These are phyloP conservation scores for Ceratobasidium sp. DNA, from an alignment of 1,284 basidiomycete genomes.

Conservation along the genomic window DNA sequence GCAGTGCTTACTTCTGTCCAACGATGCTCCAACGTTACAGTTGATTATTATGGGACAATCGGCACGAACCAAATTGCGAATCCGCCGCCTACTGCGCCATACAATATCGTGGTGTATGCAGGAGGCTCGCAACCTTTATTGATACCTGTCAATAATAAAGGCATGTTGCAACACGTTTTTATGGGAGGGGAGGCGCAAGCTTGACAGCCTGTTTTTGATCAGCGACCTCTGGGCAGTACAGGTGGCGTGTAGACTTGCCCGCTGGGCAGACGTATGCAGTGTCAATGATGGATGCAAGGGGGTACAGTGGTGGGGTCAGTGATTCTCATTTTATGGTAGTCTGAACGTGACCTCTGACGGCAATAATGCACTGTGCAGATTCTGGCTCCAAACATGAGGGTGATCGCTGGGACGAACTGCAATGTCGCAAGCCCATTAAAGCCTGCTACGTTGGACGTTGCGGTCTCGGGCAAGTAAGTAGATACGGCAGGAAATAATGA, in stretches of 20 bases:
- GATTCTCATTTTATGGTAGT: not conserved
- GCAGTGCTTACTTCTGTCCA: not conserved
- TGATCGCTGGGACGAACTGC: not conserved
- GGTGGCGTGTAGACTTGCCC: slow-evolving; percentile 25
- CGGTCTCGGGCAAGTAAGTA: slow-evolving; percentile 6
- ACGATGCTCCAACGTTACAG: slow-evolving; percentile 24
- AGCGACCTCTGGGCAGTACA: not conserved
- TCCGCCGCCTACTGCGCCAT: slow-evolving; percentile 13
- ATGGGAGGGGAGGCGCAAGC: not conserved
- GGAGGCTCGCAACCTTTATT: slow-evolving; percentile 4
- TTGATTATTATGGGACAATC: not conserved
- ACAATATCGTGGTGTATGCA: slow-evolving; percentile 17
- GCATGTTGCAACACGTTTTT: not conserved
- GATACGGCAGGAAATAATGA: not conserved
- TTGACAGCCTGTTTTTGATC: not conserved
- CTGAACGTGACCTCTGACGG: not conserved
- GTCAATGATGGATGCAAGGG: slow-evolving; percentile 29
- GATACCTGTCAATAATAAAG: slow-evolving; percentile 13
- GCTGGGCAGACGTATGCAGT: slow-evolving; percentile 9
- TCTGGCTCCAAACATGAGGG: not conserved
- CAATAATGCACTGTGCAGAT: slow-evolving; percentile 2
- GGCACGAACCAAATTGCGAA: not conserved
- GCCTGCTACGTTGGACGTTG: slow-evolving; percentile 8
- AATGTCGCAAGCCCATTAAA: not conserved
- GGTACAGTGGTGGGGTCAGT: slow-evolving; percentile 25